Base-by-base conservation (phyloP, 2,329 filamentous ascomycete genomes). In the Parastagonospora avenae region DNA sequence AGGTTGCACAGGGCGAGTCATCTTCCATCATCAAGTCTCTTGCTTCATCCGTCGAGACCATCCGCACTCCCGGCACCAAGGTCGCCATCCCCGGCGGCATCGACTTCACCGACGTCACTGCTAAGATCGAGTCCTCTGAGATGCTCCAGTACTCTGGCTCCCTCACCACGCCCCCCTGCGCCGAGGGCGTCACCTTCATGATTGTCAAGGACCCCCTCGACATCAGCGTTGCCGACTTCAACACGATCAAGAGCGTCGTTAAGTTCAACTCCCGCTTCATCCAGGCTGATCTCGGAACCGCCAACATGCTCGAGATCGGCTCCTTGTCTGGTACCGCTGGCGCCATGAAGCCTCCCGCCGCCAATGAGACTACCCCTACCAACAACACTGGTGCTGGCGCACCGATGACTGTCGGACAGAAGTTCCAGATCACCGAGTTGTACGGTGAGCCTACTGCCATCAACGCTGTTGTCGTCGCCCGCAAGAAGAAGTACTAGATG, bases 141-240 rank as follows among this genome's bases (percentile, higher is more conserved):
- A 69, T 82, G 46, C 79, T 76, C 60, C 76, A 77, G 50, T 87
- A 87, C 74, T 67, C 70, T 10, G 85, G 85, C 15, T 85, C 82
- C 14, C 75, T 87, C 40, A 87, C 85, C 35, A 86, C 84, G 0
- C 85, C 85, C 15, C 85, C 85, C 4, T 87, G 85, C 72, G 76
- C 76, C 12, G 83, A 86, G 68, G 79, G 79, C 24, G 73, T 87
- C 16, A 74, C 69, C 8, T 86, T 83, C 76, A 71, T 83, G 41
- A 70, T 85, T 36, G 79, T 79, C 56, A 72, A 76, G 52, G 59
- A 80, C 48, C 77, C 79, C 32, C 64, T 85, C 3, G 66, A 70
- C 31, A 70, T 86, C 54, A 72, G 77, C 57, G 74, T 81, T 12
- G 68, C 68, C 4, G 82, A 79, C 12, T 86, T 73, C 66, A 77